Percentiles rank a stretch among this genome's conserved stretches.
These are phyloP conservation scores for Cladosporium sp. DNA, from an alignment of 2,329 filamentous ascomycete species.

Conservation along the genomic window DNA sequence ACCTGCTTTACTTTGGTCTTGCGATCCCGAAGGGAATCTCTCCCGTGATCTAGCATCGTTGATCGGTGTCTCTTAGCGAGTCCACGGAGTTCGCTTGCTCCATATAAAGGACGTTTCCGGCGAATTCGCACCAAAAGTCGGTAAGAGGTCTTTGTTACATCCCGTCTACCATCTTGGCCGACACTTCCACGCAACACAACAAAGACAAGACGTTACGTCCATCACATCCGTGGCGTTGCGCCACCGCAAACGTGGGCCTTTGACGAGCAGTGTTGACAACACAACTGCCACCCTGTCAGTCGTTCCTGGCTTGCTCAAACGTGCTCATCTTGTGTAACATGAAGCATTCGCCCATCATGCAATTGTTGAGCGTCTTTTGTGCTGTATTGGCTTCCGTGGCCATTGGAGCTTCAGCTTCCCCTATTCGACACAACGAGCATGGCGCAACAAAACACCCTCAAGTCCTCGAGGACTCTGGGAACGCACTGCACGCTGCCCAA, in stretches of 20 bases:
- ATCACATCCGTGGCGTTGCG: background rate
- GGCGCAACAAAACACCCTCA: background rate
- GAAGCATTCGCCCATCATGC: background rate
- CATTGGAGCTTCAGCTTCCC: background rate
- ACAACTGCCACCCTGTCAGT: background rate
- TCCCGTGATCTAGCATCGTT: background rate
- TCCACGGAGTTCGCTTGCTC: background rate
- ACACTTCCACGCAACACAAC: background rate
- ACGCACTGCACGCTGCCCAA: background rate
- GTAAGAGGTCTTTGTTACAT: background rate
- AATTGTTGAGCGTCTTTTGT: background rate
- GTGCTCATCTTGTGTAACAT: background rate
- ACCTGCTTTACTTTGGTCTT: background rate
- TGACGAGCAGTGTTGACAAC: background rate
- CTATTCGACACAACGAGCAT: background rate
- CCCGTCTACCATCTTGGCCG: background rate
- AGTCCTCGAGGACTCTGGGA: background rate
- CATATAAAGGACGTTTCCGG: background rate
- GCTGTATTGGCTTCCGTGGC: background rate
- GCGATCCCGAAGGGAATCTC: background rate
- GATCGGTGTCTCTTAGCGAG: background rate
- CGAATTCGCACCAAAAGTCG: background rate
- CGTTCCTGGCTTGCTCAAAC: background rate
- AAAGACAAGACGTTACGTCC: background rate
- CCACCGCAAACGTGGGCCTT: slow-evolving; percentile 8